Conservation (phyloP, 2,329 filamentous ascomycete genomes). For the Cytospora leucostoma region DNA sequence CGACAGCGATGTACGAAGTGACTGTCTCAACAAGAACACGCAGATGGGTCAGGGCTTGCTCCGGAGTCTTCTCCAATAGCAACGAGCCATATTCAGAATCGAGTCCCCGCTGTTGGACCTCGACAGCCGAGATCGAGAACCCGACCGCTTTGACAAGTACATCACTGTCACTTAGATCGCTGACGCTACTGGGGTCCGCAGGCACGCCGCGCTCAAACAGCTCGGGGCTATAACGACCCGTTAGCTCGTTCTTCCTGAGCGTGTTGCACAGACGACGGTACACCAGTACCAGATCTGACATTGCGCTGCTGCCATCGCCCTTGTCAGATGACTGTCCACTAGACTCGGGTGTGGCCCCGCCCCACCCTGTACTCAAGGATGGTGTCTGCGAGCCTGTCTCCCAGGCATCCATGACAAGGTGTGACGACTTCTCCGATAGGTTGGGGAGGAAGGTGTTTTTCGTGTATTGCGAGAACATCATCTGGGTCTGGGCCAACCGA, state of each 20-base stretch:
- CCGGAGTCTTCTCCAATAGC: slow-evolving; percentile 79
- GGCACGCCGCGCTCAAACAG: slow-evolving; percentile 27
- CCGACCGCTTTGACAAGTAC: slow-evolving; percentile 69
- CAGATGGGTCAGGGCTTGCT: slow-evolving; percentile 81
- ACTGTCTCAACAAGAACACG: slow-evolving; percentile 87
- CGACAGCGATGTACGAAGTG: slow-evolving; percentile 78
- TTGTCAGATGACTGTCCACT: slow-evolving; percentile 35
- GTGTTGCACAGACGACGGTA: slow-evolving; percentile 64
- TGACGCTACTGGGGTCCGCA: slow-evolving; percentile 36
- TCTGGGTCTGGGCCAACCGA: slow-evolving; percentile 30
- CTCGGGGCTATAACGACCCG: slow-evolving; percentile 41
- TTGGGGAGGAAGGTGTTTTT: slow-evolving; percentile 41
- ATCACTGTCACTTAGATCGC: slow-evolving; percentile 57
- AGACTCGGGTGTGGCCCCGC: slow-evolving; percentile 40
- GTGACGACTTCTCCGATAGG: slow-evolving; percentile 43
- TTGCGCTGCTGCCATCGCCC: slow-evolving; percentile 37
- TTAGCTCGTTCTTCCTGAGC: slow-evolving; percentile 56
- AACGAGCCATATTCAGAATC: slow-evolving; percentile 73
- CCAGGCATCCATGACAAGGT: slow-evolving; percentile 46
- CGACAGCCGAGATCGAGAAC: slow-evolving; percentile 81
- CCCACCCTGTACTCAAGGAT: slow-evolving; percentile 44
- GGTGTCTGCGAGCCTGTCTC: slow-evolving; percentile 39
- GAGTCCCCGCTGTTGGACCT: slow-evolving; percentile 88
- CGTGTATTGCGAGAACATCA: slow-evolving; percentile 43
- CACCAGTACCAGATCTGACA: slow-evolving; percentile 58